Evolutionary conservation across 2,329 filamentous ascomycete genomes (phyloP).

Genomic region (Conoideocrella luteorostrata): DNA sequence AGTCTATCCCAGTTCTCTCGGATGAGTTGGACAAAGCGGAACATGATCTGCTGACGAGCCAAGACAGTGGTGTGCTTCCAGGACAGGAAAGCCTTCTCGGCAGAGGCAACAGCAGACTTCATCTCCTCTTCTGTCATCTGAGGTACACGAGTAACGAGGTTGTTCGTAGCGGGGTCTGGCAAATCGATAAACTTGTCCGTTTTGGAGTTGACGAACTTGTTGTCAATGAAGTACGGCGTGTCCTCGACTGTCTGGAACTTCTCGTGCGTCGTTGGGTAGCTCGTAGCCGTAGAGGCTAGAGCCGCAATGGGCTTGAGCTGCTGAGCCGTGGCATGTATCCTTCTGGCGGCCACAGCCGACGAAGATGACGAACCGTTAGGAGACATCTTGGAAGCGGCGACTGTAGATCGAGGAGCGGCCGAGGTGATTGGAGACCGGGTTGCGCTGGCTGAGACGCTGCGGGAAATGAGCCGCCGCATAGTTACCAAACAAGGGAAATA

Average conservation of each 20-base stretch:
- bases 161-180: conserved; percentile 78
- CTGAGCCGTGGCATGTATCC: conserved; percentile 51
- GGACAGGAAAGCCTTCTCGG: conserved; percentile 65
- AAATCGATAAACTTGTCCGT: conserved; percentile 71
- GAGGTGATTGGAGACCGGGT: conserved; percentile 25
- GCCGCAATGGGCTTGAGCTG: conserved; percentile 47
- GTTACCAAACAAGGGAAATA: conserved; percentile 10
- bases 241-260: conserved; percentile 60
- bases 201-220: conserved; percentile 64
- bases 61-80: conserved; percentile 71
- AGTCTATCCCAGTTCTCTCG: conserved; percentile 79
- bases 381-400: conserved; percentile 28
- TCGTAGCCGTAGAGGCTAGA: conserved; percentile 48
- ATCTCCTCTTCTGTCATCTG: conserved; percentile 76
- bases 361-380: conserved; percentile 25
- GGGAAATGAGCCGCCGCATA: conserved; percentile 42
- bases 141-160: conserved; percentile 75
- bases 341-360: conserved; percentile 36
- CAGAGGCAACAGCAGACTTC: conserved; percentile 66
- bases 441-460: conserved; percentile 29
- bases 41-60: conserved; percentile 77
- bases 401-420: conserved; percentile 18
- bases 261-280: conserved; percentile 66
- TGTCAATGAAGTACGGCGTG: conserved; percentile 78
- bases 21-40: conserved; percentile 74